phyloP scores from a whole-genome alignment of 2,329 filamentous ascomycete species.

The Aspergillus calidoustus region DNA sequence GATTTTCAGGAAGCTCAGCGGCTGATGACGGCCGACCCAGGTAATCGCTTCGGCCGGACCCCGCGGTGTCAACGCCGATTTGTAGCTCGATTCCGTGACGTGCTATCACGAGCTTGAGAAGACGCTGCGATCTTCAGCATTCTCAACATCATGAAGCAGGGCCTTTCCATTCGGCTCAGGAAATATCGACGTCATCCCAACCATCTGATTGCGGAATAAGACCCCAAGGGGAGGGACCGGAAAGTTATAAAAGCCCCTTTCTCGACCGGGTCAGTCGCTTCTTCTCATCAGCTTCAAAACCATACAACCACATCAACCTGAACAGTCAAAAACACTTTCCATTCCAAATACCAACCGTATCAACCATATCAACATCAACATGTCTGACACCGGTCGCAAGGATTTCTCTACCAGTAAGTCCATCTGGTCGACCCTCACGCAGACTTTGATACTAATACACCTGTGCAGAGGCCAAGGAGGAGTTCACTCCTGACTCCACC shows the following conservation, averaged over 20 bases:
- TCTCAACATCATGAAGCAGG: neutral
- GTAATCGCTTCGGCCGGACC: neutral
- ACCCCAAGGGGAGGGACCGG: neutral
- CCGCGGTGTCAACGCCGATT: slow-evolving; percentile 8
- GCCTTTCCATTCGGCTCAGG: neutral
- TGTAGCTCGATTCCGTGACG: slow-evolving; percentile 7
- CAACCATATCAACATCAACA: slow-evolving; percentile 43
- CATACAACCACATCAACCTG: neutral
- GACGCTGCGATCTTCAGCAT: slow-evolving; percentile 1
- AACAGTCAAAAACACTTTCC: neutral
- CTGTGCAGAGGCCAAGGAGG: slow-evolving; percentile 57
- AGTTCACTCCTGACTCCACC: slow-evolving; percentile 61
- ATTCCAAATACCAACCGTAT: slow-evolving; percentile 13
- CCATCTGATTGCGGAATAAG: neutral
- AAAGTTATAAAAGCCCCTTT: slow-evolving; percentile 30
- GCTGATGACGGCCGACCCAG: slow-evolving; percentile 6
- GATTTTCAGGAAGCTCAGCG: neutral
- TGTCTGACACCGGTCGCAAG: slow-evolving; percentile 68
- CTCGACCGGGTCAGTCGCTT: neutral
- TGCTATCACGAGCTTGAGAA: slow-evolving; percentile 1
- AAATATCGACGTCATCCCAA: slow-evolving; percentile 28
- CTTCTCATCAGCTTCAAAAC: slow-evolving; percentile 17
- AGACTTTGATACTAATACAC: slow-evolving; percentile 28
- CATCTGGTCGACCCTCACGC: neutral
- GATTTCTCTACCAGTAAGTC: slow-evolving; percentile 58